Conservation (phyloP, 306 rosid genomes). For the Vigna radiata region DNA sequence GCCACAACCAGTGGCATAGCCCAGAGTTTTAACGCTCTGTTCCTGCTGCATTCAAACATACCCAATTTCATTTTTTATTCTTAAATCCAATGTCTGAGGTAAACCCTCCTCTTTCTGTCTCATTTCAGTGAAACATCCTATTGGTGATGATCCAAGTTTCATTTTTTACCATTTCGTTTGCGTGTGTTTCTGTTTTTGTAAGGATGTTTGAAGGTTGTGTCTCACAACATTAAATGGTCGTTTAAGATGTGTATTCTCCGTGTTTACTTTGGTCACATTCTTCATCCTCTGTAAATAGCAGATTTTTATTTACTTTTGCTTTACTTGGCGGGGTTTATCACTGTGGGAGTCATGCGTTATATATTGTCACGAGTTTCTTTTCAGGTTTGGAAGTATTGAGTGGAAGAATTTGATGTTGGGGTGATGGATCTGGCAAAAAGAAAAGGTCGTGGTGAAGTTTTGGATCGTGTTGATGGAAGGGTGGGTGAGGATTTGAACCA, state of each 20-base stretch:
- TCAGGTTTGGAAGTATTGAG: slow-evolving; percentile 42
- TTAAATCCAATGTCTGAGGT: slow-evolving; percentile 32
- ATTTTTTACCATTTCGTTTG: not conserved
- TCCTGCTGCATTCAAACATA: slow-evolving; percentile 42
- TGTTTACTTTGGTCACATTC: slow-evolving; percentile 48
- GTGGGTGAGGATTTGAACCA: slow-evolving; percentile 31
- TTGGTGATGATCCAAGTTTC: slow-evolving; percentile 11
- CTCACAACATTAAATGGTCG: slow-evolving; percentile 39
- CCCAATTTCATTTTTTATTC: slow-evolving; percentile 41
- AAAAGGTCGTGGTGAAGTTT: slow-evolving; percentile 21
- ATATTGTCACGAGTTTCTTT: slow-evolving; percentile 24
- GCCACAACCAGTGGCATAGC: slow-evolving; percentile 7
- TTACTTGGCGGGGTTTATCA: slow-evolving; percentile 6
- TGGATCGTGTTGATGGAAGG: slow-evolving; percentile 46
- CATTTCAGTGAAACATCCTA: slow-evolving; percentile 27
- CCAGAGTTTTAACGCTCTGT: slow-evolving; percentile 33
- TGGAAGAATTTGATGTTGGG: slow-evolving; percentile 34
- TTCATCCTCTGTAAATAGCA: slow-evolving; percentile 27
- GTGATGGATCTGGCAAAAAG: slow-evolving; percentile 47
- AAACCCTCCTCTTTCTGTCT: slow-evolving; percentile 31
- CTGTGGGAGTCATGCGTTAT: not conserved
- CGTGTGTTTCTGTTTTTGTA: slow-evolving; percentile 17
- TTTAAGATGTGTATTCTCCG: slow-evolving; percentile 31
- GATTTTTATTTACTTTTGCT: not conserved
- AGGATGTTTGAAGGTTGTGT: slow-evolving; percentile 26